A percentile compares a stretch with the other conserved stretches of the same genome.
Conservation (phyloP, 805 yeast species). For the Clavispora vitiphila region DNA sequence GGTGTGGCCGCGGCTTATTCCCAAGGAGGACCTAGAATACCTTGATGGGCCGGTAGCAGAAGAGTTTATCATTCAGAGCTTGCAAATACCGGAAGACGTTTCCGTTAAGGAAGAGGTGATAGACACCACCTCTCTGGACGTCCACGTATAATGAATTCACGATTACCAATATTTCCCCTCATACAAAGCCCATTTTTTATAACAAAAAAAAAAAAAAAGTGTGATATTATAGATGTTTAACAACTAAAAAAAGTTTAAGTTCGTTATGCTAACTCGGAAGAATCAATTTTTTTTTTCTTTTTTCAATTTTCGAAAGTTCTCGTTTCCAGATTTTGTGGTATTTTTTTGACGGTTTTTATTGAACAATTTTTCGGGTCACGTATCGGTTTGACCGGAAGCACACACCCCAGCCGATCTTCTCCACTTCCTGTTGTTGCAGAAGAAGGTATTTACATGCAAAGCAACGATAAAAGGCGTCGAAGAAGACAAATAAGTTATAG, state of each 20-base stretch:
- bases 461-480: background rate
- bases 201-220: conserved; percentile 8
- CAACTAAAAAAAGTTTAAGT: conserved; percentile 2
- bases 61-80: conserved; percentile 47
- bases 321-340: background rate
- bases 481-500: background rate
- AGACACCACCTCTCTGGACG: background rate
- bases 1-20: conserved; percentile 59
- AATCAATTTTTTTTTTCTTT: background rate
- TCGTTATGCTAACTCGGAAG: background rate
- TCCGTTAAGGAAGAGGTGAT: conserved; percentile 1
- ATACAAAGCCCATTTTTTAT: no score
- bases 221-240: conserved; percentile 1
- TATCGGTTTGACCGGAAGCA: background rate
- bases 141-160: background rate
- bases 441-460: background rate
- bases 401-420: background rate
- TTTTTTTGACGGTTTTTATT: background rate
- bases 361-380: background rate
- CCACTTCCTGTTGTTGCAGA: background rate
- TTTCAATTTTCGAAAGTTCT: background rate
- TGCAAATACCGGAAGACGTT: conserved; percentile 15
- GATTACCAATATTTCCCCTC: no score
- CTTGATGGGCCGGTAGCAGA: conserved; percentile 67
- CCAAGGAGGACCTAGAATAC: conserved; percentile 50